phyloP scores from a whole-genome alignment of 148 eudicot species.

The Bassia scoparia region DNA sequence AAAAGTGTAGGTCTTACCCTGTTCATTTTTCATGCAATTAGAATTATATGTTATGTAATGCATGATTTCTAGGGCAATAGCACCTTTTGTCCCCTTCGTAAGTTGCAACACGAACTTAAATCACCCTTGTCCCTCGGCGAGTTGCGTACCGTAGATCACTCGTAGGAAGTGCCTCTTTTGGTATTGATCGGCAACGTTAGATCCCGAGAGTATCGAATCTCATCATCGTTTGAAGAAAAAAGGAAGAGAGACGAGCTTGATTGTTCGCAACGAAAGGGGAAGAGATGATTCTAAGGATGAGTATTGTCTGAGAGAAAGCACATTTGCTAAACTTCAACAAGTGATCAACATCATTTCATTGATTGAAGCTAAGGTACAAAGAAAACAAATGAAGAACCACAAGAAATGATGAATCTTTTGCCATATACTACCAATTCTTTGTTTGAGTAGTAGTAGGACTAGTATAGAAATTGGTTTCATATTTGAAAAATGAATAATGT shows the following conservation, averaged over 20 bases:
- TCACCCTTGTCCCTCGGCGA: constrained; percentile 49
- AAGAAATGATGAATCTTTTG: constrained; percentile 52
- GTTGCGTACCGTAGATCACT: constrained; percentile 73
- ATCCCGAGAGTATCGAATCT: constrained; percentile 76
- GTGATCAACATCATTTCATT: constrained; percentile 48
- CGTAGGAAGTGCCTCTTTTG: constrained; percentile 75
- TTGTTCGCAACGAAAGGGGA: not conserved
- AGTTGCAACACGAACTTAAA: constrained; percentile 86
- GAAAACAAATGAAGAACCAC: constrained; percentile 55
- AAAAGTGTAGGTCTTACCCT: constrained; percentile 88
- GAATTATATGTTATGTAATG: constrained; percentile 74
- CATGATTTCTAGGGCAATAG: constrained; percentile 83
- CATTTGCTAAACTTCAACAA: constrained; percentile 42
- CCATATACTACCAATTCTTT: constrained; percentile 27
- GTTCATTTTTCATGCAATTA: constrained; percentile 83
- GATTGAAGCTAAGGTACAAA: constrained; percentile 67
- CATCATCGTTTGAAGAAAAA: constrained; percentile 15
- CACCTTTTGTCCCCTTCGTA: constrained; percentile 74
- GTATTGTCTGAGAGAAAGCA: constrained; percentile 29
- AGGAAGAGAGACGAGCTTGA: not conserved
- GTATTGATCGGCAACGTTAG: constrained; percentile 73
- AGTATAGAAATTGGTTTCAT: constrained; percentile 37
- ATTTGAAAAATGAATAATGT: constrained; percentile 11
- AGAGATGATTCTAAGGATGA: constrained; percentile 9
- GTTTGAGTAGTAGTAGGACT: not conserved